A percentile compares a stretch with the other conserved stretches of the same genome.
Evolutionary conservation across 352 stramenopile genomes (phyloP).

Genomic region (Achlya hypogyna): DNA sequence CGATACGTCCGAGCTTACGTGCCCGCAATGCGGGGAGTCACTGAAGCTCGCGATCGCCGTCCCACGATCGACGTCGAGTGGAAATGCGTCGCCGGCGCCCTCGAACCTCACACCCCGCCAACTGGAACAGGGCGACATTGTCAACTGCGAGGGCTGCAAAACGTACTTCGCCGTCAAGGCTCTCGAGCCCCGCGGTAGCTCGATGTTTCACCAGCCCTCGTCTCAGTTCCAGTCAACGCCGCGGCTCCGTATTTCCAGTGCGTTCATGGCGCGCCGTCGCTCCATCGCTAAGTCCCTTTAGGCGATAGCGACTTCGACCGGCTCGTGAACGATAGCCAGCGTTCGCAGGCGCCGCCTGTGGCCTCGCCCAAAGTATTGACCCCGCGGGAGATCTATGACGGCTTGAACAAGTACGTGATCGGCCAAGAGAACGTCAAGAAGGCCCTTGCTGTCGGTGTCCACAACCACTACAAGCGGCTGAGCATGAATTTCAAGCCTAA

Average conservation of each 20-base stretch:
- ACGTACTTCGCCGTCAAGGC: conserved; percentile 65
- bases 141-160: conserved; percentile 64
- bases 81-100: background rate
- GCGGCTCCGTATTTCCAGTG: background rate
- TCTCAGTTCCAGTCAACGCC: background rate
- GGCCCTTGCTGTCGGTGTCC: conserved; percentile 91
- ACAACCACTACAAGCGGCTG: conserved; percentile 98
- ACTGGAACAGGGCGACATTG: conserved; percentile 52
- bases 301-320: conserved; percentile 6
- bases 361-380: conserved; percentile 46
- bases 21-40: conserved; percentile 51
- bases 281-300: background rate
- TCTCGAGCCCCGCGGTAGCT: background rate
- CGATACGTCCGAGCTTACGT: conserved; percentile 29
- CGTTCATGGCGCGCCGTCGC: background rate
- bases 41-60: conserved; percentile 32
- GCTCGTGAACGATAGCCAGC: background rate
- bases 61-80: background rate
- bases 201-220: background rate
- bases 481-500: conserved; percentile 20
- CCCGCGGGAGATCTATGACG: conserved; percentile 89
- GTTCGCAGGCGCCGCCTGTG: background rate
- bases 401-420: conserved; percentile 96
- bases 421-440: conserved; percentile 96
- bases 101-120: background rate